Base-by-base conservation (phyloP, 306 rosid genomes). In the Pueraria montana region DNA sequence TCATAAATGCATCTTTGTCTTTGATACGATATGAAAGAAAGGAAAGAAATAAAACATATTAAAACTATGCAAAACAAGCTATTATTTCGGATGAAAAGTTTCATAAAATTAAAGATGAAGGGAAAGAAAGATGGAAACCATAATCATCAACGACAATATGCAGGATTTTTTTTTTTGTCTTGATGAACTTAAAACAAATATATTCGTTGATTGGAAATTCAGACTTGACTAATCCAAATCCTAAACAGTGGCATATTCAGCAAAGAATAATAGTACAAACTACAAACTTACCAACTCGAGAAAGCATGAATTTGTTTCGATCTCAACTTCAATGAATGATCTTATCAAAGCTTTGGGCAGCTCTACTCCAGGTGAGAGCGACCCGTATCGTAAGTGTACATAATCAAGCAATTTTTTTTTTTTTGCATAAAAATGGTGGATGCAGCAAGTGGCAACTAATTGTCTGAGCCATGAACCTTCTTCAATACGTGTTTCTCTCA, bases 321-420 rank as follows among this genome's bases (percentile, higher is more conserved):
- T 48, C 6, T 73, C 42, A 32, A 18, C 21, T 18, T 27, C 30
- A 56, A 56, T 2, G 63, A 21, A 21, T 20, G 18, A 8, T 58
- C 17, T 55, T 74, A 38, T 21, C 1, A 42, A 76, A 59, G 12
- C 70, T 40, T 76, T 76, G 43, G 18, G 12, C 45, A 76, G 1
- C 59, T 17, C 34, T 61, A 24, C 72, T 61, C 71, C 72, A 76
- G 80, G 80, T 76, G 72, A 76, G 72, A 76, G 80, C 80, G 80
- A 76, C 80, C 27, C 20, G 72, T 76, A 76, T 24, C 32, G 55
- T 6, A 21, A 1, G 5, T 59, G 11, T 18, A 38, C 14, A 21
- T 1, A n/a, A 18, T 67, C 49, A 66, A 66, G 10, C 72, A 66
- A 58, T 58, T n/a, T n/a, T n/a, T n/a, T n/a, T n/a, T n/a, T n/a